Evolutionary conservation across 1,284 basidiomycete species (phyloP).

Genomic region (Dichomitus squalens): DNA sequence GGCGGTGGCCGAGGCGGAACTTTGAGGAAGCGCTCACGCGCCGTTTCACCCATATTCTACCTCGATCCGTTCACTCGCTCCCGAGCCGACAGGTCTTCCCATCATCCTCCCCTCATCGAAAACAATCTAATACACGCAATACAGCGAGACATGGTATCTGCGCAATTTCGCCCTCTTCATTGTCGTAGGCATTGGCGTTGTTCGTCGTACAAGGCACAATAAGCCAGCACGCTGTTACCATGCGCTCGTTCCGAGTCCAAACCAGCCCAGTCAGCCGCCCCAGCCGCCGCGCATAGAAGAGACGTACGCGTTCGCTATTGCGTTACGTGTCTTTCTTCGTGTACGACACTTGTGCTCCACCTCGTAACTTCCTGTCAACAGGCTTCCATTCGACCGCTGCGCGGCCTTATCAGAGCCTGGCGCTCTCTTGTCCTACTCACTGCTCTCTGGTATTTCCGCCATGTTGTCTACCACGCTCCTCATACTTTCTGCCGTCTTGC

Average conservation of each 20-base stretch:
- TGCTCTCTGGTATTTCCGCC: background rate
- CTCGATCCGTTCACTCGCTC: too few relatives aligned
- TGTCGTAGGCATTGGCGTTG: background rate
- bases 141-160: background rate
- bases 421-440: conserved; percentile 1
- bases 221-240: conserved; percentile 9
- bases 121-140: too few relatives aligned
- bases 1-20: too few relatives aligned
- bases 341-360: background rate
- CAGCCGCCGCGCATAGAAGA: too few relatives aligned
- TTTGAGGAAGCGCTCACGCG: too few relatives aligned
- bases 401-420: conserved; percentile 10
- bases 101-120: too few relatives aligned
- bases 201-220: conserved; percentile 16
- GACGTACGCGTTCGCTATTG: background rate
- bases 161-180: background rate
- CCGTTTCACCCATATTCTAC: too few relatives aligned
- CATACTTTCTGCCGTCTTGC: background rate
- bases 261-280: too few relatives aligned
- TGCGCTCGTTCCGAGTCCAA: conserved; percentile 1
- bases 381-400: background rate
- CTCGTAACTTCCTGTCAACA: background rate
- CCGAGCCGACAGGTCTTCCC: too few relatives aligned
- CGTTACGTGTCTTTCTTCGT: background rate
- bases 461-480: conserved; percentile 4